These are phyloP conservation scores for Dendrothele bispora DNA, from an alignment of 768 basidiomycete genomes.

Conservation along the genomic window DNA sequence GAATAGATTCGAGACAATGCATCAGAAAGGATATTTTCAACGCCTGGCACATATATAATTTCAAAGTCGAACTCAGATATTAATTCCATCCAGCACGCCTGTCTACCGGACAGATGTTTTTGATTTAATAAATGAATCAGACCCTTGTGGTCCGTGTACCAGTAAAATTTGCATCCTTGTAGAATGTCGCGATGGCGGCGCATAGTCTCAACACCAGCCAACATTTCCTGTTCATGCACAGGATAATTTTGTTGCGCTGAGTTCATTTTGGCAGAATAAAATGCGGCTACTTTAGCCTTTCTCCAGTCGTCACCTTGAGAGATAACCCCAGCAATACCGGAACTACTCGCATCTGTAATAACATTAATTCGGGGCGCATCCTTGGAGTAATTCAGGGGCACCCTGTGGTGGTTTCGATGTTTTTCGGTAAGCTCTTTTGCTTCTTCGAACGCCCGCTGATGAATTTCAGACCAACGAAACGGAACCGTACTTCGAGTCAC, in stretches of 20 bases:
- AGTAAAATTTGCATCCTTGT: constrained; percentile 11
- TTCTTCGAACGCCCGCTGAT: constrained; percentile 12
- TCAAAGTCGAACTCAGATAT: constrained; percentile 24
- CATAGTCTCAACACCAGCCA: constrained; percentile 21
- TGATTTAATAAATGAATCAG: constrained; percentile 21
- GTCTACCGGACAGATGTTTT: constrained; percentile 18
- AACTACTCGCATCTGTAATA: constrained; percentile 19
- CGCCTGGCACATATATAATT: constrained; percentile 24
- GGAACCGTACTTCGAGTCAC: constrained; percentile 6
- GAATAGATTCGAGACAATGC: constrained; percentile 12
- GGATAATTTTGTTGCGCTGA: constrained; percentile 20
- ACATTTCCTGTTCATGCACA: constrained; percentile 29
- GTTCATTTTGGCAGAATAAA: constrained; percentile 21
- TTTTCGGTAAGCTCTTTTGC: constrained; percentile 4
- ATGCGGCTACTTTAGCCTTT: constrained; percentile 13
- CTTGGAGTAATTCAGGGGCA: constrained; percentile 19
- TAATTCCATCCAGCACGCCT: constrained; percentile 24
- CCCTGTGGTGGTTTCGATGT: constrained; percentile 16
- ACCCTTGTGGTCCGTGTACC: constrained; percentile 21
- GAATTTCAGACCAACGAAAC: constrained; percentile 7
- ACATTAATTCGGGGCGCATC: constrained; percentile 20
- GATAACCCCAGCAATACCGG: constrained; percentile 16
- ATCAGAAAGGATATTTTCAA: constrained; percentile 22
- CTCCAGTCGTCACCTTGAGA: constrained; percentile 17
- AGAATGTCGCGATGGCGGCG: constrained; percentile 10